These are phyloP conservation scores for Penicillium parvum DNA, from an alignment of 495 filamentous ascomycete genomes.

Conservation along the genomic window DNA sequence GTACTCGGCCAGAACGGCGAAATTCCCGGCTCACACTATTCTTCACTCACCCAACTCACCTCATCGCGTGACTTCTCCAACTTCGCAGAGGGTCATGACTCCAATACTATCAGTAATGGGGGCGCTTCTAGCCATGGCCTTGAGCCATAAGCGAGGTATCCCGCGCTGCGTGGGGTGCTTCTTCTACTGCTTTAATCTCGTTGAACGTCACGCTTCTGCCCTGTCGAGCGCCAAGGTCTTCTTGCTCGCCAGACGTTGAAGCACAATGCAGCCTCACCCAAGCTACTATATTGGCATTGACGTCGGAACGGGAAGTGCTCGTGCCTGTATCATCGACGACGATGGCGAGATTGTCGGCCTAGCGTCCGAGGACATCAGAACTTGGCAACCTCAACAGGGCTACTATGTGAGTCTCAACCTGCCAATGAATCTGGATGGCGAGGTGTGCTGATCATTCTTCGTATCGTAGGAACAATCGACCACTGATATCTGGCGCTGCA, in stretches of 20 bases:
- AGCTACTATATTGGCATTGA: conserved; percentile 74
- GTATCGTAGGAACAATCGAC: conserved; percentile 79
- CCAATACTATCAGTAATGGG: too few relatives aligned
- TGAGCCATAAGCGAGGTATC: too few relatives aligned
- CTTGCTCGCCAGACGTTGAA: too few relatives aligned
- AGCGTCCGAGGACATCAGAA: conserved; percentile 73
- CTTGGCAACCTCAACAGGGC: conserved; percentile 75
- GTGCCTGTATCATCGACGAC: conserved; percentile 80
- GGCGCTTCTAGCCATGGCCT: too few relatives aligned
- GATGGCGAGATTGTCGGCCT: conserved; percentile 79
- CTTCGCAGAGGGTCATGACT: too few relatives aligned
- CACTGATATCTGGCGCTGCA: conserved; percentile 79
- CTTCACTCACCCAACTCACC: too few relatives aligned
- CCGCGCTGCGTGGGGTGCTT: too few relatives aligned
- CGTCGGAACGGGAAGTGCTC: conserved; percentile 81
- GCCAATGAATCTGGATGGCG: background rate
- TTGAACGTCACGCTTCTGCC: too few relatives aligned
- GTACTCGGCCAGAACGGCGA: background rate
- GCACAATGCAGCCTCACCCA: background rate
- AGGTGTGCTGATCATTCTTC: background rate
- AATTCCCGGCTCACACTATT: background rate
- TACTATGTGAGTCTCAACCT: conserved; percentile 32
- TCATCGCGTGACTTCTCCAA: too few relatives aligned
- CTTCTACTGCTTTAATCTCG: too few relatives aligned
- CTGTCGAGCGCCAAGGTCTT: too few relatives aligned